phyloP scores from a whole-genome alignment of 805 yeast species.

The Blastobotrys attinorum region DNA sequence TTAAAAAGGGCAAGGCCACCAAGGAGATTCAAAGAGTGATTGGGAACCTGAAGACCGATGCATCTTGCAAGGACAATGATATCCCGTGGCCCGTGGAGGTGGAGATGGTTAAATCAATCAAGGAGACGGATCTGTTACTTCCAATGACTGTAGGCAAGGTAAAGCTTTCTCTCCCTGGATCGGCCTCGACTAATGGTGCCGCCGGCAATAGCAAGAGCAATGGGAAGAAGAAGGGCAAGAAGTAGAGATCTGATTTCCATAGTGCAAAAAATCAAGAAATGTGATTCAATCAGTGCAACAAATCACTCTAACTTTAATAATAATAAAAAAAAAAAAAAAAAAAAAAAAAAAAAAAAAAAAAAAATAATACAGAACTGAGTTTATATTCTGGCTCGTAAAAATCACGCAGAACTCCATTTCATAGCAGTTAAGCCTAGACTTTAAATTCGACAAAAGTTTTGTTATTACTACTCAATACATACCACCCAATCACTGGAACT shows the following conservation, averaged over 20 bases:
- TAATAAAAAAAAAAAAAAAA: conserved; percentile 2
- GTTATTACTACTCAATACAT: background rate
- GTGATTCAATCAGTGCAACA: too few relatives aligned
- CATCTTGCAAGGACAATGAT: conserved; percentile 38
- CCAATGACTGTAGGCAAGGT: conserved; percentile 65
- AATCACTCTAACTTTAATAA: background rate
- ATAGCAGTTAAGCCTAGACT: too few relatives aligned
- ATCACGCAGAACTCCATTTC: too few relatives aligned
- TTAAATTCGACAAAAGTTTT: too few relatives aligned
- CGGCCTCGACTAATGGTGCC: conserved; percentile 20
- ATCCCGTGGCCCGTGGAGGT: conserved; percentile 68
- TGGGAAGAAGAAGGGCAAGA: conserved; percentile 7
- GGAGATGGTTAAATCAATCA: conserved; percentile 45
- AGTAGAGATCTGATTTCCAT: background rate
- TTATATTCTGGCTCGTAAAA: too few relatives aligned
- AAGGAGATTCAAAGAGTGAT: conserved; percentile 59
- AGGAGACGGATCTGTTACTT: conserved; percentile 60
- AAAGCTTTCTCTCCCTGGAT: conserved; percentile 35
- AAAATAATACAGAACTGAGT: too few relatives aligned
- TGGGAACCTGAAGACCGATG: conserved; percentile 29
- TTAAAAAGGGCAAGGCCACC: conserved; percentile 83
- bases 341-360: conserved; percentile 5
- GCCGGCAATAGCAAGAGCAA: conserved; percentile 20
- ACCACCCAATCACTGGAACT: conserved; percentile 17
- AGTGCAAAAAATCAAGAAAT: too few relatives aligned